Base-by-base conservation (phyloP, 2,329 filamentous ascomycete genomes). In the Nothophoma quercina region DNA sequence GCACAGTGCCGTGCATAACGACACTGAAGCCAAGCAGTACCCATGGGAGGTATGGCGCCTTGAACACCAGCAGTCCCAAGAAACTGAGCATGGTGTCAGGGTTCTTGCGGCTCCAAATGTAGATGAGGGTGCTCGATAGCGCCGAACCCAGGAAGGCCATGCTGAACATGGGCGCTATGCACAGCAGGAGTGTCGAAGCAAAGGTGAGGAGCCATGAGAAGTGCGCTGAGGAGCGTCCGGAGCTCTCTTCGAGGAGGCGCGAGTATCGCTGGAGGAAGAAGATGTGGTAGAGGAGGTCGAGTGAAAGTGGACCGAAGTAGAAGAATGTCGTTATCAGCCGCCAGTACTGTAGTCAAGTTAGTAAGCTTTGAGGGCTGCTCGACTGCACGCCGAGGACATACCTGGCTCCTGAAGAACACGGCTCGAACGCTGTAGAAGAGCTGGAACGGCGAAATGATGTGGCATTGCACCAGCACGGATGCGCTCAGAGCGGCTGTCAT, bases 241-340 rank as follows among this genome's bases (percentile, higher is more conserved):
- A 92, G 0, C 91, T 92, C 76, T 98, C 93, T 77, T 99, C 95
- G 38, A 99, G 85, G 34, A 98, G 88, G 42, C 95, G 89, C 6
- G 93, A 93, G 76, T 99, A 99, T 51, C 95, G 89, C 73, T 97
- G 93, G 51, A 97, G 88, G 78, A 99, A 99, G 83, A 97, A 99
- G 74, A 98, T 90, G 75, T 98, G 93, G 81, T 97, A 98, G 64
- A 98, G 83, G 32, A 99, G 87, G 74, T 98, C 95, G 70, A 99
- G 85, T 23, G 89, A 95, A 60, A 98, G 86, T 2, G 93, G 93
- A 2, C 95, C 95, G 71, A 98, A 98, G 80, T 98, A 99, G 69
- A 98, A 85, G 78, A 99, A 99, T 1, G 93, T 96, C 2, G 93
- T 96, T 32, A 96, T 70, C n/a, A 99, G 82, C 32, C 95, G 89